phyloP scores from a whole-genome alignment of 768 basidiomycete genomes.

The Lactifluus rugatus region DNA sequence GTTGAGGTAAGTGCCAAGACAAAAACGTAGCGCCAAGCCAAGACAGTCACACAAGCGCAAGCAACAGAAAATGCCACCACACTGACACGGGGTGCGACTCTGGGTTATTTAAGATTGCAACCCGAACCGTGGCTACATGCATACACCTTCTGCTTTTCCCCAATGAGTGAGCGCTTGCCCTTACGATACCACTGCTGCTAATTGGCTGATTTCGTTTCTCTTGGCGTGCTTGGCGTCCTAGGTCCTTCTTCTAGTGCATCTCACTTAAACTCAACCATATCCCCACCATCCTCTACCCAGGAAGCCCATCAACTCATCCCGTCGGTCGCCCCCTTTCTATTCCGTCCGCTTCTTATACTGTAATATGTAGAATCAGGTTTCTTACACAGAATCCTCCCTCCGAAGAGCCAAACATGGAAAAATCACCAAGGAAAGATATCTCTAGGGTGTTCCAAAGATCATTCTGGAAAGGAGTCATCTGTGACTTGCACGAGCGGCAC shows the following conservation, averaged over 20 bases:
- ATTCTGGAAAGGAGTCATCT: background rate
- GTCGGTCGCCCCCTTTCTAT: background rate
- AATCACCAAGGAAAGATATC: too few species aligned
- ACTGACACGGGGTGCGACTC: too few species aligned
- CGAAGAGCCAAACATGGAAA: background rate
- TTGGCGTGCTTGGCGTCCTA: slow-evolving; percentile 2
- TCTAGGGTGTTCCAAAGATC: background rate
- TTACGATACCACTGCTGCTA: background rate
- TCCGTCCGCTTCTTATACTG: background rate
- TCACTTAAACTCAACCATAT: background rate
- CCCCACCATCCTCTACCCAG: background rate
- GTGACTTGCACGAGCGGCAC: background rate
- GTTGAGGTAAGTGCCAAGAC: too few species aligned
- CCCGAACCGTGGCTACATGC: too few species aligned
- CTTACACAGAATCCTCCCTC: too few species aligned
- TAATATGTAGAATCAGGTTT: background rate
- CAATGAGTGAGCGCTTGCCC: slow-evolving; percentile 1
- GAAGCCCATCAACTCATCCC: background rate
- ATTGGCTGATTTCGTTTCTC: too few species aligned
- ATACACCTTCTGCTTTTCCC: too few species aligned
- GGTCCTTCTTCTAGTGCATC: background rate
- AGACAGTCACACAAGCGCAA: too few species aligned
- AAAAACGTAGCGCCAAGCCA: too few species aligned
- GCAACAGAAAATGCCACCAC: too few species aligned
- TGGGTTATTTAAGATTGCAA: too few species aligned